These are phyloP conservation scores for Oryza longistaminata DNA, from an alignment of 176 grass and related monocot species.

Conservation along the genomic window DNA sequence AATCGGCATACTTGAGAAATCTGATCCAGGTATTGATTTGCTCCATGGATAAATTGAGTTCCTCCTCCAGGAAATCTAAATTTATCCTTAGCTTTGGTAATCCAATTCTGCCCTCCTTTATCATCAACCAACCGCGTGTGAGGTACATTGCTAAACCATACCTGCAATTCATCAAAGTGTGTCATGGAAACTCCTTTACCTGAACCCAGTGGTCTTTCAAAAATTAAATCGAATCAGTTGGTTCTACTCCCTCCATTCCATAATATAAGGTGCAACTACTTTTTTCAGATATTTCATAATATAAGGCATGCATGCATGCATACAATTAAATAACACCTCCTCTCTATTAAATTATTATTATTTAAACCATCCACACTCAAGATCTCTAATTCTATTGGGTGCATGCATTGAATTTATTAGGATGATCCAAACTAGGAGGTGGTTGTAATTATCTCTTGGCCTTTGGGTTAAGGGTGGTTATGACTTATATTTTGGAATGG, in stretches of 20 bases:
- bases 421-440: too few relatives aligned
- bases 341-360: too few relatives aligned
- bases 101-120: conserved; percentile 99
- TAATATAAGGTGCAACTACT: too few relatives aligned
- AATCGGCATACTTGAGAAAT: conserved; percentile 64
- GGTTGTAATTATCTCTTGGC: too few relatives aligned
- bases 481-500: too few relatives aligned
- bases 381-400: too few relatives aligned
- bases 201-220: background rate
- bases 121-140: conserved; percentile 93
- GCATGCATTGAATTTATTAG: too few relatives aligned
- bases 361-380: too few relatives aligned
- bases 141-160: conserved; percentile 97
- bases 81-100: conserved; percentile 79
- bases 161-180: conserved; percentile 46
- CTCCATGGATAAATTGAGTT: conserved; percentile 92
- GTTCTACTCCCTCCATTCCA: background rate
- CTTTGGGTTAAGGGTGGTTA: too few relatives aligned
- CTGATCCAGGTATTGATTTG: conserved; percentile 82
- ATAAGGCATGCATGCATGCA: too few relatives aligned
- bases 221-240: background rate
- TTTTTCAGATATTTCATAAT: too few relatives aligned
- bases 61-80: conserved; percentile 94
- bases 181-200: conserved; percentile 10
- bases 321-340: too few relatives aligned